Evolutionary conservation across 1,284 basidiomycete genomes (phyloP), one percentile per base, ranked within the genome.

Genomic region (Pisolithus thermaeus): DNA sequence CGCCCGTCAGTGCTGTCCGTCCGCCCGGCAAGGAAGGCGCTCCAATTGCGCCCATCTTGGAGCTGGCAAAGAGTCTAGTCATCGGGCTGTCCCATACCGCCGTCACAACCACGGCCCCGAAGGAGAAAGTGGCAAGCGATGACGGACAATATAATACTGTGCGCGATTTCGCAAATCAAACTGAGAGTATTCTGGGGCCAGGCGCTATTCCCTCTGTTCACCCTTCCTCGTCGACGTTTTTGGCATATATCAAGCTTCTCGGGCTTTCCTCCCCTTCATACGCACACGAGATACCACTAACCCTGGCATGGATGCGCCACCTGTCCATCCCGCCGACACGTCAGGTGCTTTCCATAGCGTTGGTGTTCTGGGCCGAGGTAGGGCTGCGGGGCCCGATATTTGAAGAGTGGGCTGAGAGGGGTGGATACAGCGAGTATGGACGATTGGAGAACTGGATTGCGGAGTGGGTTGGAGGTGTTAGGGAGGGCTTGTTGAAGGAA

Each of bases 291-390:
- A 83, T 93, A 35, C 83, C 90, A 0, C 72, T 79, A n/a, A 74
- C 76, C 3, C 70, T 95, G 2, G 82, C 79, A 5, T 93, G 90
- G 88, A 92, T 92, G 89, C 76, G 78, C 3, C 71, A 71, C 20
- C 61, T 90, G 14, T 66, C 67, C 0, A 68, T 92, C 12, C 39
- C 46, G 23, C 90, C 90, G 0, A 70, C 70, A 6, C 66, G 63
- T 23, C 66, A 72, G 42, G 87, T 85, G 6, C 66, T 93, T 11
- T 77, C 80, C 0, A 64, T 81, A 1, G 82, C 84, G 22, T 63
- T 94, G 49, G 79, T 84, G 47, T 78, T 84, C 54, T 87, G 88
- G 75, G 77, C 74, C 18, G 88, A 93, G 61, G 79, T 84, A 4
- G 80, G 80, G 56, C 71, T 82, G 42, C 75, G 79, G 45, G 76